Percentiles rank a stretch among this genome's conserved stretches.
phyloP scores from a whole-genome alignment of 768 basidiomycete genomes.

The Tylopilus subfusipes region DNA sequence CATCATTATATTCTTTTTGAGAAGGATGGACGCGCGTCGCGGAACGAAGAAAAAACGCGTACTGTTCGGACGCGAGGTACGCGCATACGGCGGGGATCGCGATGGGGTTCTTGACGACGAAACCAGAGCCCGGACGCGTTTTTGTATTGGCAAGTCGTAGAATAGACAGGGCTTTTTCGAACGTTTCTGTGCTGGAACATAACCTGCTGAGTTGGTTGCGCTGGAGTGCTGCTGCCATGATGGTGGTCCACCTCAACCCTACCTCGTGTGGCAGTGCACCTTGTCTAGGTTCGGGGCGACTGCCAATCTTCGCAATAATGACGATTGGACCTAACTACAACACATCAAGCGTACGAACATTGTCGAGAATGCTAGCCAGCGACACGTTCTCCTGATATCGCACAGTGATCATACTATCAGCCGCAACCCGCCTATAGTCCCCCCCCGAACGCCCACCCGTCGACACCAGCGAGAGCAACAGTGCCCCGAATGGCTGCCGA shows the following conservation, averaged over 20 bases:
- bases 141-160: slow-evolving; percentile 19
- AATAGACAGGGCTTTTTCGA: slow-evolving; percentile 22
- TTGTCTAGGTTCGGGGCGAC: too few relatives aligned
- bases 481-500: too few relatives aligned
- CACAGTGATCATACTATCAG: too few relatives aligned
- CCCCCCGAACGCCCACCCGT: too few relatives aligned
- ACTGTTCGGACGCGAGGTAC: slow-evolving; percentile 33
- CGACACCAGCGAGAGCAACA: too few relatives aligned
- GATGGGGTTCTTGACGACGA: slow-evolving; percentile 20
- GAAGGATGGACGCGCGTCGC: not conserved
- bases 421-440: too few relatives aligned
- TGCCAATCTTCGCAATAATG: too few relatives aligned
- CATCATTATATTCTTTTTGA: not conserved
- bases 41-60: not conserved
- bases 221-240: slow-evolving; percentile 19
- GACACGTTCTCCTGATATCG: too few relatives aligned
- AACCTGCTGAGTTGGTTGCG: slow-evolving; percentile 17
- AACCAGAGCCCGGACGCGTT: slow-evolving; percentile 30
- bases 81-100: slow-evolving; percentile 31
- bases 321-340: too few relatives aligned
- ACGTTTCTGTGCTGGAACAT: slow-evolving; percentile 23
- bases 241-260: not conserved
- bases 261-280: not conserved
- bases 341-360: too few relatives aligned
- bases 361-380: too few relatives aligned